Evolutionary conservation across 2,329 filamentous ascomycete species (phyloP), one percentile per base, ranked within the genome.

Genomic region (Emergomyces orientalis): DNA sequence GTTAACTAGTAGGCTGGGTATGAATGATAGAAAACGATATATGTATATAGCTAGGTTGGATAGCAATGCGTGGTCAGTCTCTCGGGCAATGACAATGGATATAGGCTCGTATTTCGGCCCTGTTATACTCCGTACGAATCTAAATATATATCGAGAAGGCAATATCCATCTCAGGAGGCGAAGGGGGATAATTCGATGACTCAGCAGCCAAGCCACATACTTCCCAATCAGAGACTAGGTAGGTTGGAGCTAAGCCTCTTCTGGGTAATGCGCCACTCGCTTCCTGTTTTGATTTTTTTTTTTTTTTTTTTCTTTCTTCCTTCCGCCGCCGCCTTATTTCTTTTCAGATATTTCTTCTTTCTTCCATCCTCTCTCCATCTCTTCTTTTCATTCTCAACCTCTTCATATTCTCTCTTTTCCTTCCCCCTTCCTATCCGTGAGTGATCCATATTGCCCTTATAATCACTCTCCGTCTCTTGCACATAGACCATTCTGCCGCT

Each of bases 311-410:
- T 62, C 62, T 66, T 68, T 65, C 64, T 57, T 57, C 37, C 39
- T 49, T 47, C 54, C 51, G 41, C 60, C 49, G 49, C 61, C 32
- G 19, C 49, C 49, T 62, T 59, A 34, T 54, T 54, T 51, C 62
- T 64, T 52, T 8, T 55, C n/a, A 14, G 4, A 19, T 37, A 22
- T 47, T 39, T 61, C 51, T 68, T 65, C 67, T 69, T 65, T 65
- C 51, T 65, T 61, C 60, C 54, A 59, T 9, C 54, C 62, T 63
- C 39, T 60, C 63, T 67, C 65, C 63, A 62, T 61, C 57, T 65
- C 67, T 64, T 68, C 67, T 69, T 68, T 66, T 66, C 68, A 62
- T 67, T 67, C 63, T 62, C 63, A 63, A 67, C 66, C 52, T 52
- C 59, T 63, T 59, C 7, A 7, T 32, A 32, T 7, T 32, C 32